A percentile compares a stretch with the other conserved stretches of the same genome.
Evolutionary conservation across 176 grass and related monocot species (phyloP).

Genomic region (Ensete ventricosum): DNA sequence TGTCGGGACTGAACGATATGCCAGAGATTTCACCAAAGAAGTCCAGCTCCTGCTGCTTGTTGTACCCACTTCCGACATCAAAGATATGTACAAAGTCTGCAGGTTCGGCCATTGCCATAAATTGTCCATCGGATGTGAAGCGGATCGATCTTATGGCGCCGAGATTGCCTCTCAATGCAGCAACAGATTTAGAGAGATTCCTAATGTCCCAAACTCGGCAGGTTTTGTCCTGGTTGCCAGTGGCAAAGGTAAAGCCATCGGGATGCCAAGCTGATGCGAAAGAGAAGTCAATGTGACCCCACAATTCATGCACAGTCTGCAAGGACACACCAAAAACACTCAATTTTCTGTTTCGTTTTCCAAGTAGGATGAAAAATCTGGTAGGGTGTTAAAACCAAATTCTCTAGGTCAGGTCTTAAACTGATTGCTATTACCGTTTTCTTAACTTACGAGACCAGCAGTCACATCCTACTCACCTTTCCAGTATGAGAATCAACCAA

Average conservation of each 20-base stretch:
- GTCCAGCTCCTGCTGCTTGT: slow-evolving; percentile 66
- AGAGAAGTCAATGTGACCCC: slow-evolving; percentile 80
- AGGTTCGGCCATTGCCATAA: slow-evolving; percentile 58
- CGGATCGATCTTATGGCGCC: slow-evolving; percentile 72
- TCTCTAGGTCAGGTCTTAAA: neutral
- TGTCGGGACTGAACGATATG: slow-evolving; percentile 58
- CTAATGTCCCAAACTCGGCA: slow-evolving; percentile 78
- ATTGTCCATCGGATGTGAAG: slow-evolving; percentile 66
- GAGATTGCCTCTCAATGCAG: slow-evolving; percentile 62
- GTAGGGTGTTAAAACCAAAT: neutral
- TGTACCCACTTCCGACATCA: slow-evolving; percentile 26
- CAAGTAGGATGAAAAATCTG: neutral
- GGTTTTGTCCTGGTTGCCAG: slow-evolving; percentile 91
- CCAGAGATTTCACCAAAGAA: slow-evolving; percentile 92
- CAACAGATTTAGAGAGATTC: slow-evolving; percentile 56
- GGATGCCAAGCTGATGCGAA: slow-evolving; percentile 86
- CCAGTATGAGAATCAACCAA: slow-evolving; percentile 76
- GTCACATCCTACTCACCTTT: neutral
- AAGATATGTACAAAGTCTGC: slow-evolving; percentile 89
- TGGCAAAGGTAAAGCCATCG: slow-evolving; percentile 42
- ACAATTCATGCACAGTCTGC: slow-evolving; percentile 30
- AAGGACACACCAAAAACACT: neutral
- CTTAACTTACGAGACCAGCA: neutral
- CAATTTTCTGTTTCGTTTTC: neutral
- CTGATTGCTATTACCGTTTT: too few species aligned